Evolutionary conservation across 2,329 filamentous ascomycete species (phyloP).

Genomic region (Botrytis medusae): DNA sequence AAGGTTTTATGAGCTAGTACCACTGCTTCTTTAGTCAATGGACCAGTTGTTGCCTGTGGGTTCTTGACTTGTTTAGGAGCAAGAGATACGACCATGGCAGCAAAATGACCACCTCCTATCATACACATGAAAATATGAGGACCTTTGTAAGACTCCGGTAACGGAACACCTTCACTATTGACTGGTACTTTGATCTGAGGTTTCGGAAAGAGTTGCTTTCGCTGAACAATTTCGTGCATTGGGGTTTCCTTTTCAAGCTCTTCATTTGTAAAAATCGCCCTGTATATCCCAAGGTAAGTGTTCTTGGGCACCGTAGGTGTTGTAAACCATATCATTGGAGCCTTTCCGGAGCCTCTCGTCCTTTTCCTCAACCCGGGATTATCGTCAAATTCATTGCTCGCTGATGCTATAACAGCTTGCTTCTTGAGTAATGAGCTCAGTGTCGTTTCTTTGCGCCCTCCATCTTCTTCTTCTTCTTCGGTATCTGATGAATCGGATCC

Average conservation of each 20-base stretch:
- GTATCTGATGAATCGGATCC: constrained; percentile 74
- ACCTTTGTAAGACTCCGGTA: constrained; percentile 59
- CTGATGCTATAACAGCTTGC: constrained; percentile 69
- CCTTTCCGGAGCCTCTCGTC: constrained; percentile 60
- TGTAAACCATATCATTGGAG: constrained; percentile 82
- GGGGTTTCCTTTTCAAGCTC: constrained; percentile 65
- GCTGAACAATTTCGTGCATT: constrained; percentile 66
- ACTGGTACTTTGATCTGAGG: constrained; percentile 48
- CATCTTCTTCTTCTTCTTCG: constrained; percentile 62
- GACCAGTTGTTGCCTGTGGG: constrained; percentile 52
- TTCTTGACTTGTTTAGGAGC: constrained; percentile 75
- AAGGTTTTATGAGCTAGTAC: constrained; percentile 97
- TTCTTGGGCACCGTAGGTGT: constrained; percentile 74
- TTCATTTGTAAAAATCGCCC: constrained; percentile 70
- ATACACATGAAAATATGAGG: constrained; percentile 96
- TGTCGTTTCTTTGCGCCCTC: constrained; percentile 62
- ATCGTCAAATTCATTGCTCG: constrained; percentile 48
- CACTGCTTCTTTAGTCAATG: constrained; percentile 79
- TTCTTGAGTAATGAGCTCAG: constrained; percentile 77
- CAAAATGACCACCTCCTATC: constrained; percentile 97
- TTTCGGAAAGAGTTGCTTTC: constrained; percentile 73
- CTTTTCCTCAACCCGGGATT: constrained; percentile 49
- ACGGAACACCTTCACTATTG: constrained; percentile 58
- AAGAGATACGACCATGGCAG: constrained; percentile 90
- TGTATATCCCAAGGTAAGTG: constrained; percentile 81